These are phyloP conservation scores for Pachyrhizus erosus DNA, from an alignment of 306 rosid genomes.

Conservation along the genomic window DNA sequence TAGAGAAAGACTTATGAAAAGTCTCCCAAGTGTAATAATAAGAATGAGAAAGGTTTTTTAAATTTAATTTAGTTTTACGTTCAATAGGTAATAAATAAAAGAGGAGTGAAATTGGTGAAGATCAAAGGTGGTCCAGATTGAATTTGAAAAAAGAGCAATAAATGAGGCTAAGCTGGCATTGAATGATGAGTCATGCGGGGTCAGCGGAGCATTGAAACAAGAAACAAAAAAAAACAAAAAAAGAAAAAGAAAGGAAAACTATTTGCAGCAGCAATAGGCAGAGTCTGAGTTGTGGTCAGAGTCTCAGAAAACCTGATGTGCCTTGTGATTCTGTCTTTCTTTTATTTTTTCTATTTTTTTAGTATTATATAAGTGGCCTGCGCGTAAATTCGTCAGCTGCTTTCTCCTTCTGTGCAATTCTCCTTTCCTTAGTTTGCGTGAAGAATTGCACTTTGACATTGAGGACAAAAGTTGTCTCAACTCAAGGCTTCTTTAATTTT, in stretches of 20 bases:
- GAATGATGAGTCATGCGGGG: constrained; percentile 57
- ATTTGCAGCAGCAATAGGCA: neutral
- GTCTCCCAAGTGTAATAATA: neutral
- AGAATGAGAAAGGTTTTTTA: neutral
- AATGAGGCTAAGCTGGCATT: constrained; percentile 55
- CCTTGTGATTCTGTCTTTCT: constrained; percentile 26
- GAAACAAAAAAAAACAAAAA: neutral
- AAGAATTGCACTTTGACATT: constrained; percentile 63
- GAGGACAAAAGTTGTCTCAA: constrained; percentile 17
- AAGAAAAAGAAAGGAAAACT: constrained; percentile 6
- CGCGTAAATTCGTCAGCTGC: neutral
- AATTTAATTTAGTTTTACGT: neutral
- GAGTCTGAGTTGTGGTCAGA: constrained; percentile 27
- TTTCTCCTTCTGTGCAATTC: neutral
- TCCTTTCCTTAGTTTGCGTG: constrained; percentile 58
- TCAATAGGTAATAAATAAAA: neutral
- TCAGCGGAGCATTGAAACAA: constrained; percentile 60
- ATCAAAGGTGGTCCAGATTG: constrained; percentile 47
- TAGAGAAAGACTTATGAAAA: neutral
- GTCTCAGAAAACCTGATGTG: neutral
- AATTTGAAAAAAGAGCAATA: constrained; percentile 50
- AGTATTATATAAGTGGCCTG: neutral
- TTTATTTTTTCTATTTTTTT: too few relatives aligned
- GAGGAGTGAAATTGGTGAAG: constrained; percentile 8
- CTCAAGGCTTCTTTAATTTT: constrained; percentile 37